Base-by-base conservation (phyloP, 768 basidiomycete genomes). In the Tephrocybe sp. region DNA sequence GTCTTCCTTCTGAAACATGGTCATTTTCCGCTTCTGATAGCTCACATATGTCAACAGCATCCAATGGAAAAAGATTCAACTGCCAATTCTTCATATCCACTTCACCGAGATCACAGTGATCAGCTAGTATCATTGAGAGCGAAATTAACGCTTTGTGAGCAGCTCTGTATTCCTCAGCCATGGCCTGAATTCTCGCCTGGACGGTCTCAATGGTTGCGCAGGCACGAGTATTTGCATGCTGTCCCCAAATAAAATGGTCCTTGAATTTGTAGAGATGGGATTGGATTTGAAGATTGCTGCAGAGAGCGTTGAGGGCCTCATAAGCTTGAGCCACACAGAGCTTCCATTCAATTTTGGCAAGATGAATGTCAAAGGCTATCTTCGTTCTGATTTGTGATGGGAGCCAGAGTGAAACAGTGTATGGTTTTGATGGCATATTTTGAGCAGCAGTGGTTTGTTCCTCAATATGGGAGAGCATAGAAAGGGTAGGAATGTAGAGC, bases 401-500 rank as follows among this genome's bases (percentile, higher is more conserved):
- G 3, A 56, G 46, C 38, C 38, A 47, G 1, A 57, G 49, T 0
- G 28, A 30, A 15, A 41, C n/a, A 2, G 34, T 15, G 8, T 44
- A 32, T 3, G 44, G 18, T 19, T 16, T 44, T 9, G 48, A 9
- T 2, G 44, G 40, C 7, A 11, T 24, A 4, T 27, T 22, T 18
- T 21, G 28, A 25, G 9, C 18, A 18, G 18, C 12, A 30, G 41
- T 7, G 6, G 31, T 30, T 2, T 40, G 25, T 36, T 39, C 15
- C 26, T 36, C 15, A 12, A 21, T 13, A 13, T 38, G 7, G 43
- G 19, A 9, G 15, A 45, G 44, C 12, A 5, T 4, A 15, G 21
- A 18, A 1, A 44, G 5, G 2, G 11, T 11, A 7, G 60, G 53
- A 21, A 59, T 61, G 21, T 61, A 59, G 11, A 55, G 18, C 3